Conservation (phyloP, 2,329 filamentous ascomycete species). For the Ceratocystis lukuohia region DNA sequence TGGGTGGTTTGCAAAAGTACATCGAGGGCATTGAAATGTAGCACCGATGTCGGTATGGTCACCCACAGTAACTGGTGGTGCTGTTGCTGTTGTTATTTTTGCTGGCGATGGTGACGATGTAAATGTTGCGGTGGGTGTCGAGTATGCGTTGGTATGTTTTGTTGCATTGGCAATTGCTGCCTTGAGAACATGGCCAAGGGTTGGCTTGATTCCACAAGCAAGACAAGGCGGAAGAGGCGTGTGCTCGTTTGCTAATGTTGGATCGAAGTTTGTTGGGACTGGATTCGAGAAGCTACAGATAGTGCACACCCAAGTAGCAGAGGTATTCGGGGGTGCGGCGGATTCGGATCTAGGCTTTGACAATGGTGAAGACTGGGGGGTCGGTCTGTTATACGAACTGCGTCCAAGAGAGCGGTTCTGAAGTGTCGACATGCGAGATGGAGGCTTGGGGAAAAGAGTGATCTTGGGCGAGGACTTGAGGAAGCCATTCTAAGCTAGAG, state of each 20-base stretch:
- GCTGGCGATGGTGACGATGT: too few relatives aligned
- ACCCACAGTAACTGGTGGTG: background rate
- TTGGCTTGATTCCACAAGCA: conserved; percentile 86
- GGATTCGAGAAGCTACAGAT: conserved; percentile 94
- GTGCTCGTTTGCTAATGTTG: conserved; percentile 61
- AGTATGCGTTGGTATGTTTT: conserved; percentile 30
- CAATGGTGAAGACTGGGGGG: background rate
- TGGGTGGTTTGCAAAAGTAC: conserved; percentile 87
- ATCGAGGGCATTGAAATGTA: conserved; percentile 60
- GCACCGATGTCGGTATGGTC: conserved; percentile 16
- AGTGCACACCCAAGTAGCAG: conserved; percentile 84
- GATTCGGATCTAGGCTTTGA: background rate
- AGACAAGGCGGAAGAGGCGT: conserved; percentile 77
- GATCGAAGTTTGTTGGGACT: conserved; percentile 86
- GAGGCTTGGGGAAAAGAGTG: conserved; percentile 70
- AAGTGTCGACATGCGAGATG: conserved; percentile 41
- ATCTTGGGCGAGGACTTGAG: conserved; percentile 91
- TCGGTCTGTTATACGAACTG: background rate
- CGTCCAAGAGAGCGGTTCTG: conserved; percentile 2
- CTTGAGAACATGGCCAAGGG: conserved; percentile 69
- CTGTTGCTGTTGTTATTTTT: background rate
- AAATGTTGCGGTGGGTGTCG: background rate
- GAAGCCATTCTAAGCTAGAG: conserved; percentile 50
- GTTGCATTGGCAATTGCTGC: conserved; percentile 67
- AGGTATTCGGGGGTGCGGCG: conserved; percentile 28